Evolutionary conservation across 805 yeast genomes (phyloP).

Genomic region (Saccharomycopsis javanensis): DNA sequence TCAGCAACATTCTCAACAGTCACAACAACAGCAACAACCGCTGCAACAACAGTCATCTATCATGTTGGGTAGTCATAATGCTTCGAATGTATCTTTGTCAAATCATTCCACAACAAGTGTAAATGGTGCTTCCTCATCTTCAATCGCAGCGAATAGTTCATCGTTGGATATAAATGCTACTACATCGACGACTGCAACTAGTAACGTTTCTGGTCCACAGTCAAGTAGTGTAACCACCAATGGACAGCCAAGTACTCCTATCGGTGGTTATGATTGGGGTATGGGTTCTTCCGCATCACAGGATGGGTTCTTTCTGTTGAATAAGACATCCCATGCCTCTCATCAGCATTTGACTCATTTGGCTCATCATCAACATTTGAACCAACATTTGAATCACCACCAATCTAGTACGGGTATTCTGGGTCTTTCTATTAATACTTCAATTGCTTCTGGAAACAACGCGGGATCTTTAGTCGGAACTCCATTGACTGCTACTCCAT

Average conservation of each 20-base stretch:
- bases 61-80: constrained; percentile 30
- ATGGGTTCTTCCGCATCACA: background rate
- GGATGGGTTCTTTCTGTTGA: background rate
- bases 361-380: constrained; percentile 1
- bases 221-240: background rate
- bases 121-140: background rate
- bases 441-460: constrained; percentile 1
- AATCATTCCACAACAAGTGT: constrained; percentile 1
- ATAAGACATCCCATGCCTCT: background rate
- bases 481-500: constrained; percentile 1
- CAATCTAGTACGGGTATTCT: background rate
- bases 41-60: constrained; percentile 24
- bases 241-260: constrained; percentile 9
- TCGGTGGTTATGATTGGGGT: constrained; percentile 26
- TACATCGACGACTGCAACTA: constrained; percentile 17
- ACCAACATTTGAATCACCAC: background rate
- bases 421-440: background rate
- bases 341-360: background rate
- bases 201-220: constrained; percentile 27
- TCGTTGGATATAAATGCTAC: constrained; percentile 3
- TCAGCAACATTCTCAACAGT: constrained; percentile 23
- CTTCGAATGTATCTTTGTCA: background rate
- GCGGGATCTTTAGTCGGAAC: background rate
- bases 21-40: constrained; percentile 27
- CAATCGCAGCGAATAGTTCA: background rate